A percentile compares a stretch with the other conserved stretches of the same genome.
Evolutionary conservation across 2,329 filamentous ascomycete species (phyloP).

Genomic region (Fusarium sp.): DNA sequence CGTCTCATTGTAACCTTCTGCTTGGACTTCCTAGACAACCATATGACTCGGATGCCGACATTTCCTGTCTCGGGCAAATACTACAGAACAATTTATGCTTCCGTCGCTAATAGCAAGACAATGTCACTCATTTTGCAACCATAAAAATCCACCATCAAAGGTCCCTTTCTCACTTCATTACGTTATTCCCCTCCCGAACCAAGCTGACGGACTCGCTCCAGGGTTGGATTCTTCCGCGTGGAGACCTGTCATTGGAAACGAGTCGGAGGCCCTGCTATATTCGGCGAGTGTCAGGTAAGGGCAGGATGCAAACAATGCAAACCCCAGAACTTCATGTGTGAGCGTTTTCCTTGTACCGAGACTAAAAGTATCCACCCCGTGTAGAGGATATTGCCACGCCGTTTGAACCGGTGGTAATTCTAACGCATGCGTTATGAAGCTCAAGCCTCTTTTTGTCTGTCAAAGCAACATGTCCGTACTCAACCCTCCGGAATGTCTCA

Average conservation of each 20-base stretch:
- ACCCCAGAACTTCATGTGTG: background rate
- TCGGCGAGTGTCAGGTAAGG: background rate
- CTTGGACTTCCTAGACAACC: background rate
- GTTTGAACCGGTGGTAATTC: slow-evolving; percentile 6
- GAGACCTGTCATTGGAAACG: background rate
- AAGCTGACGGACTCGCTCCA: slow-evolving; percentile 3
- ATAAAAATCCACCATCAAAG: background rate
- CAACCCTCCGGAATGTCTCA: no score
- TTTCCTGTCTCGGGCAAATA: background rate
- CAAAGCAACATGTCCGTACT: background rate
- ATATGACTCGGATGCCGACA: slow-evolving; percentile 19
- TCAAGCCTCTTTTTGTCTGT: background rate
- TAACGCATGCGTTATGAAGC: background rate
- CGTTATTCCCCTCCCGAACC: slow-evolving; percentile 1
- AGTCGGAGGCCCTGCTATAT: background rate
- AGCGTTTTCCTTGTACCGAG: background rate
- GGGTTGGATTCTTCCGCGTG: background rate
- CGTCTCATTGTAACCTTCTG: background rate
- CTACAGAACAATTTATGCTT: slow-evolving; percentile 8
- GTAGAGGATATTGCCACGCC: slow-evolving; percentile 8
- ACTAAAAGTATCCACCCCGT: no score
- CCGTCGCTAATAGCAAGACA: slow-evolving; percentile 5
- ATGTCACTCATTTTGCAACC: background rate
- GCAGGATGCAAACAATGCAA: background rate
- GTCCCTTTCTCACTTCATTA: slow-evolving; percentile 5